Evolutionary conservation across 768 basidiomycete species (phyloP).

Genomic region (Lactarius indigo): DNA sequence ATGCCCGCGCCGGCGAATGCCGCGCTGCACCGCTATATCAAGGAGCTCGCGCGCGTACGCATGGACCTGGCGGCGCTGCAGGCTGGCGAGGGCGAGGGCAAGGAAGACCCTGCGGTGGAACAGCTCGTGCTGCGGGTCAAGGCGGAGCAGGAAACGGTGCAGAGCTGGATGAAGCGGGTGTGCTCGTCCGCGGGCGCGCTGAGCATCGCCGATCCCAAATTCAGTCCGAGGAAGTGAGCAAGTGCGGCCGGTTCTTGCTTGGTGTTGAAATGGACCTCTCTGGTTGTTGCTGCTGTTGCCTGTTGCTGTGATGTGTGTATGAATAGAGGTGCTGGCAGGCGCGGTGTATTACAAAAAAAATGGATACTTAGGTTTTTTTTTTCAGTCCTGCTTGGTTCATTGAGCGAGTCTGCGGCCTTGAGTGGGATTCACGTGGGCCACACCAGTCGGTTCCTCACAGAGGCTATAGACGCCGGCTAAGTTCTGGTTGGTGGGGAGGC

Average conservation of each 20-base stretch:
- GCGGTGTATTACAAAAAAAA: no score
- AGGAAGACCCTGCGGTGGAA: not conserved
- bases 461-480: no score
- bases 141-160: conserved; percentile 10
- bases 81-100: not conserved
- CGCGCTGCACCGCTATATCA: conserved; percentile 13
- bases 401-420: no score
- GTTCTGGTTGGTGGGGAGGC: no score
- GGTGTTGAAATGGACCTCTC: not conserved
- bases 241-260: not conserved
- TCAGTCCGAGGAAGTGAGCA: conserved; percentile 14
- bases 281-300: no score
- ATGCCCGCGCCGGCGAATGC: conserved; percentile 13
- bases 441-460: no score
- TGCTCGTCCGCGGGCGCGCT: conserved; percentile 13
- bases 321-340: no score
- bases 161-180: conserved; percentile 10
- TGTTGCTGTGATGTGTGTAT: no score
- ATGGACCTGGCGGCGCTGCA: conserved; percentile 10
- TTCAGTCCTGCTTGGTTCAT: no score
- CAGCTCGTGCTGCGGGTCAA: conserved; percentile 5
- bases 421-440: no score
- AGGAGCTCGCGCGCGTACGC: conserved; percentile 13
- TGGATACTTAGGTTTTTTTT: no score
- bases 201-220: conserved; percentile 16